phyloP scores from a whole-genome alignment of 805 yeast genomes.

The Starmerella davenportii region DNA sequence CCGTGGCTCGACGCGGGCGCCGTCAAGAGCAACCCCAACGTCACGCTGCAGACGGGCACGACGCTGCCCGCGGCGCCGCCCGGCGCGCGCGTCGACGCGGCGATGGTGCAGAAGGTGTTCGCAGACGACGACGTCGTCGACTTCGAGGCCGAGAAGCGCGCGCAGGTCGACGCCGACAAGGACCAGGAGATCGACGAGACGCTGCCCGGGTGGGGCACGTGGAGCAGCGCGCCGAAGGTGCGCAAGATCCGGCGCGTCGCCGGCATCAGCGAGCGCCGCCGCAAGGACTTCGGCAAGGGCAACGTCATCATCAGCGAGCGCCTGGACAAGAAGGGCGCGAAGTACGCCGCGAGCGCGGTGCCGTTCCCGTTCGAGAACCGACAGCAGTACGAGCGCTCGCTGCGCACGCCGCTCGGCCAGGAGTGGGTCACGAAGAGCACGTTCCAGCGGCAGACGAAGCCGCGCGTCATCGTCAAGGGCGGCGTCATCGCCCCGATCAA shows the following conservation, averaged over 20 bases:
- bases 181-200: slow-evolving; percentile 75
- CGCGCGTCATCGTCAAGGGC: slow-evolving; percentile 74
- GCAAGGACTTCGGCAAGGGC: slow-evolving; percentile 59
- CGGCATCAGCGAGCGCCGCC: slow-evolving; percentile 59
- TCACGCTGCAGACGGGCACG: slow-evolving; percentile 6
- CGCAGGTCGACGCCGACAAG: slow-evolving; percentile 54
- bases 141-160: slow-evolving; percentile 59
- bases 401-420: slow-evolving; percentile 91
- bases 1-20: slow-evolving; percentile 22
- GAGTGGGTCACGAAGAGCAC: slow-evolving; percentile 86
- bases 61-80: background rate
- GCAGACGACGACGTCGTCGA: slow-evolving; percentile 85
- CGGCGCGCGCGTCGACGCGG: background rate
- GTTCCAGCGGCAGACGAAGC: slow-evolving; percentile 77
- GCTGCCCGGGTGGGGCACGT: slow-evolving; percentile 94
- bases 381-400: slow-evolving; percentile 86
- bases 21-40: background rate
- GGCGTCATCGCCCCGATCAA: slow-evolving; percentile 78
- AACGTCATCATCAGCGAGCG: slow-evolving; percentile 81
- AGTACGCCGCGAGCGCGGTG: slow-evolving; percentile 74
- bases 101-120: slow-evolving; percentile 62
- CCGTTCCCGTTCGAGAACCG: slow-evolving; percentile 87
- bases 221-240: slow-evolving; percentile 65
- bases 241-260: slow-evolving; percentile 51
- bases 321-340: slow-evolving; percentile 63